A percentile compares a stretch with the other conserved stretches of the same genome.
Evolutionary conservation across 805 yeast genomes (phyloP).

Genomic region (Metschnikowia colocasiae): DNA sequence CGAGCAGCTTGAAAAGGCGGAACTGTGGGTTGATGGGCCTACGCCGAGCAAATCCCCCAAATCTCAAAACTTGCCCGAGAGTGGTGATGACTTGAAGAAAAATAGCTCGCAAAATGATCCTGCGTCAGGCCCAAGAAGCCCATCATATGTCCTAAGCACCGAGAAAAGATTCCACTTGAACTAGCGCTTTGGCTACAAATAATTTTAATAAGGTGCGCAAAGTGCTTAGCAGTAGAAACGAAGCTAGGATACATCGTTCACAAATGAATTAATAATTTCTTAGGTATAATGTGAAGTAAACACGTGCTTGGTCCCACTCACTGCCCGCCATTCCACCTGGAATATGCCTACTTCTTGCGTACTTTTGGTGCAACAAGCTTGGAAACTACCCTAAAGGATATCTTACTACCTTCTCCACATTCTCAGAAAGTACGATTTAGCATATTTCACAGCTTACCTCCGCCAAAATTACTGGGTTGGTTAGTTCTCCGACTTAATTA

Average conservation of each 20-base stretch:
- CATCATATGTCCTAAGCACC: not conserved
- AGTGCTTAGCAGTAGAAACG: not conserved
- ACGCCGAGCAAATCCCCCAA: not conserved
- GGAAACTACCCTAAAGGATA: not conserved
- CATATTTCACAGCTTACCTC: not conserved
- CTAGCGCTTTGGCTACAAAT: not conserved
- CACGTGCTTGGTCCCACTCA: not conserved
- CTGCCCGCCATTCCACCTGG: not conserved
- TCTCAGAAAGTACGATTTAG: not conserved
- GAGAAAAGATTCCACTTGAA: not conserved
- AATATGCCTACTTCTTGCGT: not conserved
- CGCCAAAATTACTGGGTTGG: not conserved
- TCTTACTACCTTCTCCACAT: not conserved
- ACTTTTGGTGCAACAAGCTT: too few relatives aligned
- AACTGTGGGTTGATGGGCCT: conserved; percentile 62
- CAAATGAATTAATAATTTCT: not conserved
- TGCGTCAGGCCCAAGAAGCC: not conserved
- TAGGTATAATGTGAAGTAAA: not conserved
- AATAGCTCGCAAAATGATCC: not conserved
- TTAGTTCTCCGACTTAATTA: not conserved
- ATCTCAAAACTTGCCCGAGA: not conserved
- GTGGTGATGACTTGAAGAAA: not conserved
- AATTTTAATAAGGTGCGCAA: not conserved
- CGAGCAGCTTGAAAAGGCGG: conserved; percentile 80
- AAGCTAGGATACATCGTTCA: not conserved